These are phyloP conservation scores for Puccinia polysora DNA, from an alignment of 1,284 basidiomycete genomes.

Conservation along the genomic window DNA sequence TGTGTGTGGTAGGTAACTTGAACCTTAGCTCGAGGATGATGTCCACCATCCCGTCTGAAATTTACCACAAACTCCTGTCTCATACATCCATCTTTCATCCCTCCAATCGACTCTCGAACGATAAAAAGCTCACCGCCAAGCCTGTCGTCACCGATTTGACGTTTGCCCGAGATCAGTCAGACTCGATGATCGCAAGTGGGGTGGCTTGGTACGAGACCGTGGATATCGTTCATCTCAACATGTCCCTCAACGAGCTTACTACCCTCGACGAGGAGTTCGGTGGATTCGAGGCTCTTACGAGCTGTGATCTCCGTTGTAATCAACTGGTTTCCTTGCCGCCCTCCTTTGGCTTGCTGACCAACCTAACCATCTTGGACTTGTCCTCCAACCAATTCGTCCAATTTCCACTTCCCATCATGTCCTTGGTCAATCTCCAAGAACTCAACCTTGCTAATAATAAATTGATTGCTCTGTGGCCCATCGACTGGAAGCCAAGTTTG, in stretches of 20 bases:
- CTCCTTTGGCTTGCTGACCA: constrained; percentile 31
- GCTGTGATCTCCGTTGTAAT: constrained; percentile 32
- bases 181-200: not conserved
- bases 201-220: constrained; percentile 39
- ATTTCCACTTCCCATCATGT: constrained; percentile 28
- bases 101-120: constrained; percentile 15
- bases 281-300: constrained; percentile 29
- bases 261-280: constrained; percentile 24
- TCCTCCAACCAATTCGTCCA: constrained; percentile 24
- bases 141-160: not conserved
- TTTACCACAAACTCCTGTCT: constrained; percentile 27
- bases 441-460: constrained; percentile 32
- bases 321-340: constrained; percentile 12
- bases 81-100: constrained; percentile 38
- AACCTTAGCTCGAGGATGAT: constrained; percentile 37
- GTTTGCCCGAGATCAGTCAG: constrained; percentile 6
- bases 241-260: constrained; percentile 26
- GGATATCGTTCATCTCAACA: constrained; percentile 20
- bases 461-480: constrained; percentile 23
- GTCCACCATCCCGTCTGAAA: constrained; percentile 10
- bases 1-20: constrained; percentile 19
- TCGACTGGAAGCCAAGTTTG: constrained; percentile 26
- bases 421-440: constrained; percentile 27
- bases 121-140: not conserved
- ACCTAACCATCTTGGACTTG: constrained; percentile 28